A percentile compares a stretch with the other conserved stretches of the same genome.
Evolutionary conservation across 306 rosid species (phyloP).

Genomic region (Crotalaria pallida): DNA sequence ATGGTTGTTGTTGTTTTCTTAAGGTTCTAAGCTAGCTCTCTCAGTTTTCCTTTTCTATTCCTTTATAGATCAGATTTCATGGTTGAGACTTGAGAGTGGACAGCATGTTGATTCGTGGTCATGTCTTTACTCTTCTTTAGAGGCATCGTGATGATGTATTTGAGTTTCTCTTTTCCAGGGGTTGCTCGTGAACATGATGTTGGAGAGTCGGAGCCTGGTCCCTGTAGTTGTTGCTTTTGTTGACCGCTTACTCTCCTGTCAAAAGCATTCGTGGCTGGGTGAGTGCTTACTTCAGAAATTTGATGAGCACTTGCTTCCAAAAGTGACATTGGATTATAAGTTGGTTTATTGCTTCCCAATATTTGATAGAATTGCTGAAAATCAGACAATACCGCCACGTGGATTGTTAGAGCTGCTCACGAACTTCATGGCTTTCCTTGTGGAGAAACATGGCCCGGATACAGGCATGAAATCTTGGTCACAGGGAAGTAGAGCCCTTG

Average conservation of each 20-base stretch:
- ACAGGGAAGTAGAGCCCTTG: conserved; percentile 90
- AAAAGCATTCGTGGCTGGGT: conserved; percentile 81
- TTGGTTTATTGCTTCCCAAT: conserved; percentile 71
- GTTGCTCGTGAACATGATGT: conserved; percentile 73
- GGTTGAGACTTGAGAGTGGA: conserved; percentile 18
- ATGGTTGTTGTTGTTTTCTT: neutral
- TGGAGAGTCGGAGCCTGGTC: conserved; percentile 67
- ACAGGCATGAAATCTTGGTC: conserved; percentile 85
- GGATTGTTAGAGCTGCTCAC: conserved; percentile 71
- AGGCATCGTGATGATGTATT: neutral
- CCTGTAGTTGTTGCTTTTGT: conserved; percentile 76
- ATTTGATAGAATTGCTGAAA: conserved; percentile 83
- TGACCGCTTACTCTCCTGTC: conserved; percentile 79
- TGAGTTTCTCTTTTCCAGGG: conserved; percentile 42
- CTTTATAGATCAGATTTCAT: neutral
- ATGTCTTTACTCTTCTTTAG: neutral
- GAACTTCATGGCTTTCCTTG: conserved; percentile 78
- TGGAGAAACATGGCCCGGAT: conserved; percentile 79
- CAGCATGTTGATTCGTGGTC: neutral
- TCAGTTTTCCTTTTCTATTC: too few species aligned
- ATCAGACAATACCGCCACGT: conserved; percentile 68
- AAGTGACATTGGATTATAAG: conserved; percentile 70
- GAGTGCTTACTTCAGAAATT: conserved; percentile 85
- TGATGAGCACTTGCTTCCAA: conserved; percentile 82
- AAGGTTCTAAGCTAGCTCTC: neutral